A percentile compares a stretch with the other conserved stretches of the same genome.
Conservation (phyloP, 2,329 filamentous ascomycete genomes). For the Cryphonectria radicalis region DNA sequence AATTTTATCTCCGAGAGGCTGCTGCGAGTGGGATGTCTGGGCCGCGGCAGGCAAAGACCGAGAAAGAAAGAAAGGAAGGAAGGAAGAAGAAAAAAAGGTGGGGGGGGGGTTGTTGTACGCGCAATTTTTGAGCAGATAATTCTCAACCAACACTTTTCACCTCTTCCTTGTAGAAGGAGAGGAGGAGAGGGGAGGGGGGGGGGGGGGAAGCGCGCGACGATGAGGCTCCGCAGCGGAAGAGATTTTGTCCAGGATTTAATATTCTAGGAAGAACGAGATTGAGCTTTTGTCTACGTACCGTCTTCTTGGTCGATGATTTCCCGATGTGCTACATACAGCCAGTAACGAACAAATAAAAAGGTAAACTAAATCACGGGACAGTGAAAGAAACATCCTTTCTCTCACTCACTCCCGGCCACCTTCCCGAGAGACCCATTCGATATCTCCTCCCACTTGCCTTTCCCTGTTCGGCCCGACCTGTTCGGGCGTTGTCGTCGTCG, state of each 20-base stretch:
- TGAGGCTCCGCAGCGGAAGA: background rate
- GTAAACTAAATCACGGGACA: too few relatives aligned
- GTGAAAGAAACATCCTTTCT: background rate
- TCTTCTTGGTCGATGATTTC: too few relatives aligned
- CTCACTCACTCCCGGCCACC: background rate
- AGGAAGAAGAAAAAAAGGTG: background rate
- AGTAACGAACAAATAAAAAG: too few relatives aligned
- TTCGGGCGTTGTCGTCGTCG: background rate
- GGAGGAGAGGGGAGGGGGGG: too few relatives aligned
- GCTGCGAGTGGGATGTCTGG: too few relatives aligned
- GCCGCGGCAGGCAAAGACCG: background rate
- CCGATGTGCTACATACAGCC: too few relatives aligned
- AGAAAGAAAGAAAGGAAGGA: background rate
- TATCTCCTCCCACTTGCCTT: background rate
- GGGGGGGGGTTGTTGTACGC: background rate
- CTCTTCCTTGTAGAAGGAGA: background rate
- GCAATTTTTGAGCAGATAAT: background rate
- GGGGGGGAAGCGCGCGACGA: background rate
- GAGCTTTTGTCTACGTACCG: too few relatives aligned
- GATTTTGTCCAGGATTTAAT: too few relatives aligned
- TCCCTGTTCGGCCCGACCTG: background rate
- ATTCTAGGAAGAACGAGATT: too few relatives aligned
- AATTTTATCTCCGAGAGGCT: background rate
- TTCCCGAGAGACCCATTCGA: background rate
- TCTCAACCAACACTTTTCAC: background rate